Evolutionary conservation across 352 stramenopile genomes (phyloP).

Genomic region (Phytophthora tentaculata): DNA sequence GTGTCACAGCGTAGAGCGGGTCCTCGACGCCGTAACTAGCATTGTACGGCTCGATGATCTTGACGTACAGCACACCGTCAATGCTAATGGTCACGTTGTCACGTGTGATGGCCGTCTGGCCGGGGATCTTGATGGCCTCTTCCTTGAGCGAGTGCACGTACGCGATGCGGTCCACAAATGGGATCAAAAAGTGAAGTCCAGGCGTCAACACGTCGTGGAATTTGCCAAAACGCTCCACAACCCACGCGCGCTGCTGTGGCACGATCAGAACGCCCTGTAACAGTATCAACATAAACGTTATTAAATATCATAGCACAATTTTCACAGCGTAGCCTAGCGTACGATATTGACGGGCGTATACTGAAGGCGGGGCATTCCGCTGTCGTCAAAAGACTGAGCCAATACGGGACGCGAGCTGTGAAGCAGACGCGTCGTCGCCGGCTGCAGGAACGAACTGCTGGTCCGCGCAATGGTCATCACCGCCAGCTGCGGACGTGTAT

Average conservation of each 20-base stretch:
- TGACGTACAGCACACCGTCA: slow-evolving; percentile 92
- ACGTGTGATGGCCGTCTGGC: slow-evolving; percentile 90
- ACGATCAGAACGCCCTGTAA: slow-evolving; percentile 85
- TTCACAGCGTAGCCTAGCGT: slow-evolving; percentile 10
- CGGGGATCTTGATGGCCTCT: slow-evolving; percentile 91
- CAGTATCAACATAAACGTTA: not conserved
- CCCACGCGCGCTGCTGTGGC: slow-evolving; percentile 89
- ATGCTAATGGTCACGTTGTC: slow-evolving; percentile 94
- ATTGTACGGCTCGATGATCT: slow-evolving; percentile 90
- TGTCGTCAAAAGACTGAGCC: slow-evolving; percentile 49
- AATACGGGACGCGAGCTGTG: slow-evolving; percentile 44
- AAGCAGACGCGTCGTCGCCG: slow-evolving; percentile 12
- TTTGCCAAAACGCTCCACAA: slow-evolving; percentile 93
- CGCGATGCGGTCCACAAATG: slow-evolving; percentile 88
- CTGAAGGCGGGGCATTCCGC: slow-evolving; percentile 48
- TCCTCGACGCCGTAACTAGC: slow-evolving; percentile 91
- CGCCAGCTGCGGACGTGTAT: slow-evolving; percentile 23
- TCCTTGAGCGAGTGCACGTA: slow-evolving; percentile 94
- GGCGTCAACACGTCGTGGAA: slow-evolving; percentile 88
- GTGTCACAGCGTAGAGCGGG: slow-evolving; percentile 89
- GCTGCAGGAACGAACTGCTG: slow-evolving; percentile 22
- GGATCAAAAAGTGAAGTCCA: slow-evolving; percentile 91
- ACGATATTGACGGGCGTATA: slow-evolving; percentile 65
- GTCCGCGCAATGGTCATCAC: slow-evolving; percentile 4
- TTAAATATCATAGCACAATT: not conserved